Conservation (phyloP, 176 grass and related monocot genomes). For the Pontederia crassipes region DNA sequence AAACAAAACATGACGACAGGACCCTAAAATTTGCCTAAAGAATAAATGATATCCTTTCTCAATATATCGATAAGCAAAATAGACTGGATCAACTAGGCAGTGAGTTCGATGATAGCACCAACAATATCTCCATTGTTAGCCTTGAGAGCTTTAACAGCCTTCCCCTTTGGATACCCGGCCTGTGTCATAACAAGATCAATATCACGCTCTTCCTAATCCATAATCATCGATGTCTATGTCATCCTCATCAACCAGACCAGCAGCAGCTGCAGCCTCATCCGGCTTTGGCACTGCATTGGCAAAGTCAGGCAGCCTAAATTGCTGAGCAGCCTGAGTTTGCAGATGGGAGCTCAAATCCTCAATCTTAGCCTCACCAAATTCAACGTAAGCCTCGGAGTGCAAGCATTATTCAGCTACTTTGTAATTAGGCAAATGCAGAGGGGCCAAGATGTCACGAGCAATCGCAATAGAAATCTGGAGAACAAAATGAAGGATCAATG, state of each 20-base stretch:
- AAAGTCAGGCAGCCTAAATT: conserved; percentile 6
- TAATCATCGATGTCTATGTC: background rate
- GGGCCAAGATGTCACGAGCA: too few species aligned
- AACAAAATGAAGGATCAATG: background rate
- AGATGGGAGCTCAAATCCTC: conserved; percentile 16
- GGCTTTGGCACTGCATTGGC: background rate
- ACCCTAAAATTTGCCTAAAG: too few species aligned
- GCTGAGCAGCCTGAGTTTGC: conserved; percentile 13
- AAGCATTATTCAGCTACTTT: too few species aligned
- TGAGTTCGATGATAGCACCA: conserved; percentile 12
- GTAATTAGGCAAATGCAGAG: too few species aligned
- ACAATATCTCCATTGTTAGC: conserved; percentile 7
- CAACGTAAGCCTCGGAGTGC: background rate
- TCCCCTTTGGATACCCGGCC: conserved; percentile 5
- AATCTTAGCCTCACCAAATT: conserved; percentile 16
- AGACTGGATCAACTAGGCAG: background rate
- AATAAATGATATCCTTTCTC: too few species aligned
- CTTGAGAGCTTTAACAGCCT: conserved; percentile 11
- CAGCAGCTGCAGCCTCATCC: conserved; percentile 5
- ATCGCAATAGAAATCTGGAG: background rate
- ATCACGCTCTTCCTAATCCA: background rate
- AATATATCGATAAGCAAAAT: too few species aligned
- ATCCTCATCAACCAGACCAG: background rate
- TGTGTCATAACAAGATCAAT: conserved; percentile 13
- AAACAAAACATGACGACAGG: background rate